These are phyloP conservation scores for Mortierella sp. DNA, from an alignment of 371 early-diverging fungal species.

Conservation along the genomic window DNA sequence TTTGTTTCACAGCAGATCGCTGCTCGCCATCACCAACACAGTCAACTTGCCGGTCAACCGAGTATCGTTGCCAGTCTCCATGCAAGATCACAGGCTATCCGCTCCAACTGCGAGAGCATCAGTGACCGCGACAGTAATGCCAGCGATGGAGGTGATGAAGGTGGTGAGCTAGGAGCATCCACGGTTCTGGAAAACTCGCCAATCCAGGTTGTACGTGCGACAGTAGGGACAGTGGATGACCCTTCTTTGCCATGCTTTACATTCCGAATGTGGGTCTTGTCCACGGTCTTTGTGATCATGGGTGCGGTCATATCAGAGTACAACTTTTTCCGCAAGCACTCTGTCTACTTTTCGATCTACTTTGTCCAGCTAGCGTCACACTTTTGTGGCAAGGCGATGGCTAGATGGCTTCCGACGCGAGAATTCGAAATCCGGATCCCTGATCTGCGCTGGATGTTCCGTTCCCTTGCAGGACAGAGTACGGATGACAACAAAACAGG, in stretches of 20 bases:
- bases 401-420: slow-evolving; percentile 32
- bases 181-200: slow-evolving; percentile 70
- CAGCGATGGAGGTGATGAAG: not conserved
- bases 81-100: slow-evolving; percentile 9
- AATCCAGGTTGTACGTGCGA: slow-evolving; percentile 75
- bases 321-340: slow-evolving; percentile 53
- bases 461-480: no score
- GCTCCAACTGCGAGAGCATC: slow-evolving; percentile 13
- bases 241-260: slow-evolving; percentile 71
- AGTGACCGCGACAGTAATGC: not conserved
- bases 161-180: not conserved
- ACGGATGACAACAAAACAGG: no score
- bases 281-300: slow-evolving; percentile 66
- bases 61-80: slow-evolving; percentile 32
- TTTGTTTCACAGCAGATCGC: slow-evolving; percentile 43
- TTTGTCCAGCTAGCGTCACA: slow-evolving; percentile 54
- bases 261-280: slow-evolving; percentile 75
- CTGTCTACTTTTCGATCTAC: slow-evolving; percentile 46
- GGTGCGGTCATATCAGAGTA: slow-evolving; percentile 63
- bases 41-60: slow-evolving; percentile 12
- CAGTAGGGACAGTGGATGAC: slow-evolving; percentile 72
- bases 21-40: slow-evolving; percentile 36
- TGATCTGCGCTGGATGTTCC: no score
- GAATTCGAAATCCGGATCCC: no score
- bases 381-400: slow-evolving; percentile 47